Percentiles rank a stretch among this genome's conserved stretches.
These are phyloP conservation scores for Neurospora sp. DNA, from an alignment of 495 filamentous ascomycete genomes.

Conservation along the genomic window DNA sequence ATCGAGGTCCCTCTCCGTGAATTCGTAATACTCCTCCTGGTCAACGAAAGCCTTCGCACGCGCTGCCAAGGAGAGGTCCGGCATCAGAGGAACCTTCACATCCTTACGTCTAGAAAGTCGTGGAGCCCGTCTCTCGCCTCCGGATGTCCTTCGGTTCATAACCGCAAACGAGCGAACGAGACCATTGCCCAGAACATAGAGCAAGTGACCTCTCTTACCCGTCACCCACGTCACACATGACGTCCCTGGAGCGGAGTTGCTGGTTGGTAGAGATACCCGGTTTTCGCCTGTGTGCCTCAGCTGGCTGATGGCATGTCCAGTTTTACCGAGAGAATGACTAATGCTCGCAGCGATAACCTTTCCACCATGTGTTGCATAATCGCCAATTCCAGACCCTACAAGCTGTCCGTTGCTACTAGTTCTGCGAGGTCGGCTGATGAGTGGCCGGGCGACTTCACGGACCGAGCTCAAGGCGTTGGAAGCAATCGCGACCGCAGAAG, in stretches of 20 bases:
- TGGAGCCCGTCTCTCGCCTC: slow-evolving; percentile 26
- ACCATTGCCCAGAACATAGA: slow-evolving; percentile 49
- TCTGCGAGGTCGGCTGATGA: slow-evolving; percentile 39
- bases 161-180: slow-evolving; percentile 59
- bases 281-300: slow-evolving; percentile 79
- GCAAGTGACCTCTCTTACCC: slow-evolving; percentile 39
- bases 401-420: slow-evolving; percentile 33
- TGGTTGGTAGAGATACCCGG: slow-evolving; percentile 60
- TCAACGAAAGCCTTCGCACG: slow-evolving; percentile 35
- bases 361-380: slow-evolving; percentile 59
- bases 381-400: slow-evolving; percentile 50
- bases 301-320: slow-evolving; percentile 65
- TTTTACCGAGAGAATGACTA: slow-evolving; percentile 73
- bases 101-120: slow-evolving; percentile 50
- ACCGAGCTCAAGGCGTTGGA: slow-evolving; percentile 58
- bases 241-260: slow-evolving; percentile 30
- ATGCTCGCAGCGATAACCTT: slow-evolving; percentile 75
- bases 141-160: slow-evolving; percentile 36
- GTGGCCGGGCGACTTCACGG: slow-evolving; percentile 41
- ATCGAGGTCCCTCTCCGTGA: slow-evolving; percentile 34
- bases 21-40: slow-evolving; percentile 38
- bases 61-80: slow-evolving; percentile 36
- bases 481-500: slow-evolving; percentile 43
- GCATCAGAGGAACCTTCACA: slow-evolving; percentile 50
- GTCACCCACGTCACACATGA: slow-evolving; percentile 50